Evolutionary conservation across 2,329 filamentous ascomycete species (phyloP).

Genomic region (Metarhizium guizhouense): DNA sequence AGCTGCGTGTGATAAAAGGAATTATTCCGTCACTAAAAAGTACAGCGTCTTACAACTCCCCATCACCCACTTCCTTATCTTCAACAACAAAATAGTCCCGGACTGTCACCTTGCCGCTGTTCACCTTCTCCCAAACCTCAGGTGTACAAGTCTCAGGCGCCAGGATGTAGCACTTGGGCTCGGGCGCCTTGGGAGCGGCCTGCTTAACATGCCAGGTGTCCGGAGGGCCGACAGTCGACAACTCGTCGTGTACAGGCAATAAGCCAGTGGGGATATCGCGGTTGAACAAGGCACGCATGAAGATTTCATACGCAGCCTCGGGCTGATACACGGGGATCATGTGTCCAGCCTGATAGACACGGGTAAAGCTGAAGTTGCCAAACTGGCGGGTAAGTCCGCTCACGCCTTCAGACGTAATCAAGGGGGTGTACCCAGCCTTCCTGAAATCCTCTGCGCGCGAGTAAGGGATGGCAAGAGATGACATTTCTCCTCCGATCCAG

Average conservation of each 20-base stretch:
- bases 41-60: neutral
- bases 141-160: slow-evolving; percentile 45
- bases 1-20: neutral
- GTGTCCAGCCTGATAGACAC: slow-evolving; percentile 58
- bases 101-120: slow-evolving; percentile 40
- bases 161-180: slow-evolving; percentile 51
- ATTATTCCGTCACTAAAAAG: too few species aligned
- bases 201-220: slow-evolving; percentile 52
- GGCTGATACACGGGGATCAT: slow-evolving; percentile 53
- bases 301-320: slow-evolving; percentile 45
- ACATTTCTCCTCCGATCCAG: slow-evolving; percentile 61
- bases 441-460: slow-evolving; percentile 36
- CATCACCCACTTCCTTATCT: slow-evolving; percentile 2
- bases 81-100: slow-evolving; percentile 25
- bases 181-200: slow-evolving; percentile 33
- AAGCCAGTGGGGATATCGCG: slow-evolving; percentile 46
- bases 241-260: slow-evolving; percentile 38
- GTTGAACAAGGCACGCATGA: slow-evolving; percentile 48
- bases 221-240: slow-evolving; percentile 41
- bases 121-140: slow-evolving; percentile 42
- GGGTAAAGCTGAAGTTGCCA: slow-evolving; percentile 61
- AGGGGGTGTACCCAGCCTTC: slow-evolving; percentile 59
- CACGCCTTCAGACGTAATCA: slow-evolving; percentile 54
- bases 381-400: slow-evolving; percentile 65
- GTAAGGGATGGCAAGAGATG: slow-evolving; percentile 54